A percentile compares a stretch with the other conserved stretches of the same genome.
These are phyloP conservation scores for Boletus eberwhitei DNA, from an alignment of 768 basidiomycete species.

Conservation along the genomic window DNA sequence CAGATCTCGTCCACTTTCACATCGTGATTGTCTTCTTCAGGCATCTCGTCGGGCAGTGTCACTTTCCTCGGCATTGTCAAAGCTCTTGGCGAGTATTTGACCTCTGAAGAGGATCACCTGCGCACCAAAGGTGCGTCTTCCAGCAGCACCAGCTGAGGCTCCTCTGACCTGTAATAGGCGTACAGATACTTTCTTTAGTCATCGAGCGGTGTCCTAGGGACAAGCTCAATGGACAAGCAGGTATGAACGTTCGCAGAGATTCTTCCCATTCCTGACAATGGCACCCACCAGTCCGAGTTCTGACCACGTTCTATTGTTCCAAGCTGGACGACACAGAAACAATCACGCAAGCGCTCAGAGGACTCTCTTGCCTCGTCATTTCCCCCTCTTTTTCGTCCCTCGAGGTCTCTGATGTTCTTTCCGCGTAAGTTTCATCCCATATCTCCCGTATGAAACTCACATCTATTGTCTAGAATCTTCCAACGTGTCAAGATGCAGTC, in stretches of 20 bases:
- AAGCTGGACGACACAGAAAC: slow-evolving; percentile 87
- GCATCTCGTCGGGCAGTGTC: slow-evolving; percentile 50
- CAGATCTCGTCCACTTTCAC: not conserved
- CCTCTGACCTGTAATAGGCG: slow-evolving; percentile 48
- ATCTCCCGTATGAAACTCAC: not conserved
- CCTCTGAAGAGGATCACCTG: slow-evolving; percentile 75
- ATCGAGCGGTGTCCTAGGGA: slow-evolving; percentile 57
- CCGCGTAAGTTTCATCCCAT: slow-evolving; percentile 46
- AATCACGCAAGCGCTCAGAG: slow-evolving; percentile 76
- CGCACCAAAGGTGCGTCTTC: slow-evolving; percentile 68
- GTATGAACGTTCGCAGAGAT: slow-evolving; percentile 41
- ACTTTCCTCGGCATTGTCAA: slow-evolving; percentile 79
- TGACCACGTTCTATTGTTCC: slow-evolving; percentile 77
- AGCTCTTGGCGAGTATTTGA: slow-evolving; percentile 82
- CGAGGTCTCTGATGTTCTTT: slow-evolving; percentile 59
- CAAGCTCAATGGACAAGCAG: slow-evolving; percentile 75
- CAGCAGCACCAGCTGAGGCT: not conserved
- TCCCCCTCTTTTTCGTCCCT: slow-evolving; percentile 59
- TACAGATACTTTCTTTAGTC: slow-evolving; percentile 76
- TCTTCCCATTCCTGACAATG: not conserved
- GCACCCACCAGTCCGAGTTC: slow-evolving; percentile 63
- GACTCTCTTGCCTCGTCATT: slow-evolving; percentile 62
- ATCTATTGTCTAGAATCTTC: slow-evolving; percentile 53
- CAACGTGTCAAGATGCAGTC: slow-evolving; percentile 76
- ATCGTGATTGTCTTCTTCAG: slow-evolving; percentile 30